These are phyloP conservation scores for Dictyostelium discoideum DNA, from an alignment of 78 protist genomes.

Conservation along the genomic window DNA sequence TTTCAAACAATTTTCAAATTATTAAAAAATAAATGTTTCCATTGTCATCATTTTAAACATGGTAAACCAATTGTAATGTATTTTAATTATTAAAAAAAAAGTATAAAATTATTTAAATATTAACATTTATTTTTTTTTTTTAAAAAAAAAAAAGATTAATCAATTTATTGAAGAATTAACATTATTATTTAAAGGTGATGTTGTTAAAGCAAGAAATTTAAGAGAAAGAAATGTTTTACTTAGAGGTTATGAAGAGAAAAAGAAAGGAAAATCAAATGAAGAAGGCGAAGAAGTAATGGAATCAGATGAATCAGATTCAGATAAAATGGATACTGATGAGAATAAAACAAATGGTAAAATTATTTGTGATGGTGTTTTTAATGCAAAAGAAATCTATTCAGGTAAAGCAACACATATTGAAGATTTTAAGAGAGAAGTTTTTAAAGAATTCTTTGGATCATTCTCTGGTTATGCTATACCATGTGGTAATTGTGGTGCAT, in stretches of 20 bases:
- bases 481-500: constrained; percentile 41
- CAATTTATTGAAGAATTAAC: constrained; percentile 28
- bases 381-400: background rate
- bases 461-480: background rate
- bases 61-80: constrained; percentile 63
- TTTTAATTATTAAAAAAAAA: background rate
- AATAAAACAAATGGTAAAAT: background rate
- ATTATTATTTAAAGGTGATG: constrained; percentile 58
- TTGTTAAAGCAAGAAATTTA: constrained; percentile 49
- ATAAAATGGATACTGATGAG: constrained; percentile 7
- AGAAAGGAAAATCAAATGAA: background rate
- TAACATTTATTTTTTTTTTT: background rate
- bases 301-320: background rate
- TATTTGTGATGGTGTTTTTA: background rate
- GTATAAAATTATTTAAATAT: background rate
- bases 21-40: constrained; percentile 87
- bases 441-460: constrained; percentile 24
- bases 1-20: constrained; percentile 76
- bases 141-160: background rate
- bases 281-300: background rate
- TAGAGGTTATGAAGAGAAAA: constrained; percentile 1
- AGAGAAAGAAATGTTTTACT: constrained; percentile 36
- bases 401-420: constrained; percentile 55
- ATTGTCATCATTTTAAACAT: constrained; percentile 89
- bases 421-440: constrained; percentile 25